Evolutionary conservation across 192 early-diverging fungal genomes (phyloP), one percentile per base, ranked within the genome.

Genomic region (Pecoramyces ruminantium): DNA sequence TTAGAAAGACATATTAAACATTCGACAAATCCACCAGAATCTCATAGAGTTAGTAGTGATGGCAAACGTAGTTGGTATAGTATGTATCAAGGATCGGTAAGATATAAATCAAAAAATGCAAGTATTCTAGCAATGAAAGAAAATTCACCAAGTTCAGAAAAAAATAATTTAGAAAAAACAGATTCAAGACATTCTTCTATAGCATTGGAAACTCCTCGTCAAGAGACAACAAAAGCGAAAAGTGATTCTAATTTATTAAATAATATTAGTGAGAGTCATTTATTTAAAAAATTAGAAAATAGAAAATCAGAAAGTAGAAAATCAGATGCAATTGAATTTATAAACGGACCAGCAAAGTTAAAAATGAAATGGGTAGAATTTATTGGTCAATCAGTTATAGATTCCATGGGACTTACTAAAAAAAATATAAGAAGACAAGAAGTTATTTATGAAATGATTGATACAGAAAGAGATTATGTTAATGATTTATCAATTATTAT

Each of bases 381-480:
- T 67, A 27, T 67, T 67, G 51, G 51, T 67, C 21, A 67, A 9
- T 4, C 3, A 11, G 21, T n/a, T 67, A 25, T 21, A 9, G 51
- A 67, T 67, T 25, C 21, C 8, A 27, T 67, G 51, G 51, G 51
- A 9, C 51, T 67, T n/a, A 25, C 51, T n/a, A 89, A 90, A 80
- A 86, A 90, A 39, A 95, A 96, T 80, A 88, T 92, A 13, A 91
- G 93, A 80, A 88, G 97, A 77, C 97, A 99, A 81, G 97, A 99
- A 86, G 93, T 97, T 25, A 97, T 99, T 79, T 94, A 92, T 83
- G 97, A 99, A 83, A 92, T 97, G 11, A 89, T 96, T 28, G 88
- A 92, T 78, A 97, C 96, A 1, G 97, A 99, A 87, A 88, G 89
- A 27, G 95, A 96, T 83, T 99, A 96, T 82, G 90, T 95, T 28